phyloP scores from a whole-genome alignment of 2,329 filamentous ascomycete species.

The Fusarium praegraminearum region DNA sequence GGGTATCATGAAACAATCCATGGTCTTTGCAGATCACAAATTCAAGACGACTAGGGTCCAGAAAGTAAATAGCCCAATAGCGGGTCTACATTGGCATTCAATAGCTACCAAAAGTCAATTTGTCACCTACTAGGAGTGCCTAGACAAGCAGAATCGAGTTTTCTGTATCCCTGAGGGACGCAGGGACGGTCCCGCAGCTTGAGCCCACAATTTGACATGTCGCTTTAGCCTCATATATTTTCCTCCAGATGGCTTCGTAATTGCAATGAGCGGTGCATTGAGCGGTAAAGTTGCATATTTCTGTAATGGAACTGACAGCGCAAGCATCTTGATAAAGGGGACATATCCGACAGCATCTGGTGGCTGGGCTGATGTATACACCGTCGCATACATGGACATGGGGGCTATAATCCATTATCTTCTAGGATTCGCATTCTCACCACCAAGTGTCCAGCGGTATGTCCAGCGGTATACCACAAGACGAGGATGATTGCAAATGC shows the following conservation, averaged over 20 bases:
- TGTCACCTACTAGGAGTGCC: not conserved
- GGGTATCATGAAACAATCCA: conserved; percentile 17
- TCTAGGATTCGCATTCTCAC: not conserved
- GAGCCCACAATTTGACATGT: conserved; percentile 26
- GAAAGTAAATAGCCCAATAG: not conserved
- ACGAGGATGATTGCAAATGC: not conserved
- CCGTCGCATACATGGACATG: not conserved
- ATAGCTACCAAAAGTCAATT: not conserved
- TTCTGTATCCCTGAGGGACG: not conserved
- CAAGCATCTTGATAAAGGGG: not conserved
- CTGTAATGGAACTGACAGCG: not conserved
- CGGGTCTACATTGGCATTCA: not conserved
- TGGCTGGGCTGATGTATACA: not conserved
- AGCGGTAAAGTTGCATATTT: not conserved
- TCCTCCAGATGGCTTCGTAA: not conserved
- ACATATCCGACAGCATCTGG: not conserved
- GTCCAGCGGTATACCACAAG: not conserved
- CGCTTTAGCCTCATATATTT: conserved; percentile 7
- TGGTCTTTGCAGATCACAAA: conserved; percentile 25
- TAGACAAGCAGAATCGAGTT: not conserved
- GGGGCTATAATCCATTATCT: not conserved
- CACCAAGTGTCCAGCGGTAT: not conserved
- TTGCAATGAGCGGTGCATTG: not conserved
- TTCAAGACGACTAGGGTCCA: conserved; percentile 3
- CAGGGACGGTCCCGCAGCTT: conserved; percentile 10